Base-by-base conservation (phyloP, 148 eudicot species). In the Euryodendron excelsum region DNA sequence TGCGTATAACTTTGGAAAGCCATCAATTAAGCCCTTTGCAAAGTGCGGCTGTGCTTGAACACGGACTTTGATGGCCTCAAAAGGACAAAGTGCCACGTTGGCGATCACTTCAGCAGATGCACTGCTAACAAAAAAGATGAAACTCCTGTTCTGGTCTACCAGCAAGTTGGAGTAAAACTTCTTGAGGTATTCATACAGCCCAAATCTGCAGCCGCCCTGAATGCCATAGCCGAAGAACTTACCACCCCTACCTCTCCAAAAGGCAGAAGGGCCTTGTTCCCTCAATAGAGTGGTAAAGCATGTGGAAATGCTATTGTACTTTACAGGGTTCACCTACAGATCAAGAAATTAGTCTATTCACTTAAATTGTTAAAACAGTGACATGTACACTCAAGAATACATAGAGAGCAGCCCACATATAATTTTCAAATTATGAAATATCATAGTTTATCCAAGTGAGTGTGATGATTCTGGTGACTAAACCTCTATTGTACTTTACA, bases 61-160 rank as follows among this genome's bases (percentile, higher is more conserved):
- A 71, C 90, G 89, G 76, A 91, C 84, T 82, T 91, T 91, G 76
- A 91, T 83, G 36, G 92, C 94, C 87, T 91, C 94, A 69, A 91
- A 86, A 39, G 92, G 94, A 73, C 94, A 89, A 13, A 91, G 86
- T 69, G 87, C 89, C 34, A 91, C 48, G 64, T 91, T 86, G 68
- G 94, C 90, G 74, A 89, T 84, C 79, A 91, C 91, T 82, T 91
- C 90, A 28, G 92, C 90, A 76, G 92, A 89, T 17, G 94, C 91
- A 68, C 90, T 87, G 71, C 94, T 86, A 80, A 86, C 84, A 72
- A 91, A 86, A 84, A 79, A 91, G 68, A 89, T 55, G 47, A 79
- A 75, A 75, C 82, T 91, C 85, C 84, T 87, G 81, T 86, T 87
- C 75, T 72, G 76, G 65, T 81, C 91, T 23, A 62, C 73, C 78